Base-by-base conservation (phyloP, 257 asterid genomes). In the Datura wrightii region DNA sequence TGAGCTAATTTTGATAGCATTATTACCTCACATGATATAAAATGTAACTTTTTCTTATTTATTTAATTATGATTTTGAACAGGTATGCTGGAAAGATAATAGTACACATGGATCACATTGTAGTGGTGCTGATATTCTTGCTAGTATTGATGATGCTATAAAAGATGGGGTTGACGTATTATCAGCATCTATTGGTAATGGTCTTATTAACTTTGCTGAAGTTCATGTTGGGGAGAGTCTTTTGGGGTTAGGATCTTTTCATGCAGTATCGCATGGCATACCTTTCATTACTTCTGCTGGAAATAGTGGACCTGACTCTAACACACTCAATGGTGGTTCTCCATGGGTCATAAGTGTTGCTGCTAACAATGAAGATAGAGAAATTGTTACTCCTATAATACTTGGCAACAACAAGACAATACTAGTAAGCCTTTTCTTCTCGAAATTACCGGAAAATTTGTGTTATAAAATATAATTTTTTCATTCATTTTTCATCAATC, bases 331-430 rank as follows among this genome's bases (percentile, higher is more conserved):
- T 3, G 58, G 58, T 80, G 24, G 18, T 36, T 80, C 55, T 80
- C 83, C 83, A 58, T 80, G 83, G 83, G 1, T 55, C 0, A 55
- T 80, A 37, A 80, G 10, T 36, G 83, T 80, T 39, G 71, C 83
- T 37, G 71, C 71, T 15, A 6, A 7, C 13, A 56, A 36, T 37
- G 15, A 55, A 2, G 70, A 80, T 56, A 52, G n/a, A 56, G 70
- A 80, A 1, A 14, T 80, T 80, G 5, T 36, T 10, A 63, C 42
- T 39, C 70, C 83, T 13, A 9, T 58, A 19, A 10, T 53, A 15
- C 50, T 79, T 58, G 83, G 70, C 4, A 79, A 79, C 54, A 79
- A 55, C 53, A 4, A 31, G 2, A 80, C 71, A 3, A 16, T 80
- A 42, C 52, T 80, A 44, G 83, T 80, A 56, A 80, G 71, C 31